These are phyloP conservation scores for Pogostemon cablin DNA, from an alignment of 257 asterid genomes.

Conservation along the genomic window DNA sequence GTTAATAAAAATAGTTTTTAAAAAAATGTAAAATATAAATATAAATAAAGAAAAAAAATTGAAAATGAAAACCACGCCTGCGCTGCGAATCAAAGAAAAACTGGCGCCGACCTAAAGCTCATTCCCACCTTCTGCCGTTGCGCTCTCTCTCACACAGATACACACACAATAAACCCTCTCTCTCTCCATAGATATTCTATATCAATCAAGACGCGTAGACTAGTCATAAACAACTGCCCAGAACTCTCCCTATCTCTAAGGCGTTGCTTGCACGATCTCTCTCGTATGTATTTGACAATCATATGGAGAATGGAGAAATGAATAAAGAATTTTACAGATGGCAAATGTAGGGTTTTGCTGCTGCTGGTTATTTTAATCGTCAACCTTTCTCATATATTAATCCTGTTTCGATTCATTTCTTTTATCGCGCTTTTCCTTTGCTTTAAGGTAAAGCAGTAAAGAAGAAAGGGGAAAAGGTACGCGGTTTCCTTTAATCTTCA, in stretches of 20 bases:
- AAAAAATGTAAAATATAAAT: background rate
- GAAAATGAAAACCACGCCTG: background rate
- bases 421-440: conserved; percentile 33
- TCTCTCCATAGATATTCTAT: conserved; percentile 26
- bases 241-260: conserved; percentile 26
- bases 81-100: background rate
- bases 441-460: conserved; percentile 48
- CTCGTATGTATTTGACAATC: background rate
- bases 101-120: conserved; percentile 42
- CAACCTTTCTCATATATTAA: conserved; percentile 19
- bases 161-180: background rate
- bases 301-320: conserved; percentile 12
- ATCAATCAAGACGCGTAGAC: conserved; percentile 40
- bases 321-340: conserved; percentile 21
- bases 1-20: background rate
- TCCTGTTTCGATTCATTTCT: conserved; percentile 23
- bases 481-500: conserved; percentile 35
- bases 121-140: conserved; percentile 23
- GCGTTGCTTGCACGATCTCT: conserved; percentile 66
- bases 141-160: conserved; percentile 23
- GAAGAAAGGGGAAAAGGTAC: conserved; percentile 39
- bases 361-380: conserved; percentile 1
- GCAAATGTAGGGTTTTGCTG: conserved; percentile 28
- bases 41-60: background rate
- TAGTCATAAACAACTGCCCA: conserved; percentile 28